A percentile compares a stretch with the other conserved stretches of the same genome.
These are phyloP conservation scores for Suillus weaverae DNA, from an alignment of 768 basidiomycete genomes.

Conservation along the genomic window DNA sequence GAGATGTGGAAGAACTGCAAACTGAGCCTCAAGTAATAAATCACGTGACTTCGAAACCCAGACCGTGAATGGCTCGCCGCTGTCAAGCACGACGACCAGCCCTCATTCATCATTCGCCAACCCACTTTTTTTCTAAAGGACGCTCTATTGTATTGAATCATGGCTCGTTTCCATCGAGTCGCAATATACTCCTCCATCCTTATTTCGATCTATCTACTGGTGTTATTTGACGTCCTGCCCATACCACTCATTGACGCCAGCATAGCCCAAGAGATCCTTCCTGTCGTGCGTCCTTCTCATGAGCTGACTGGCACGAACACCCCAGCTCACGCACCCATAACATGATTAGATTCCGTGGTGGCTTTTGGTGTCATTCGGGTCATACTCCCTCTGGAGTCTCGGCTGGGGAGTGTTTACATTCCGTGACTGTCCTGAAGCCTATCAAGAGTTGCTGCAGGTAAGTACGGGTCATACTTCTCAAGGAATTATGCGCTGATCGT, in stretches of 20 bases:
- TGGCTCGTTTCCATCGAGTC: conserved; percentile 65
- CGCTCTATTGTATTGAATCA: conserved; percentile 23
- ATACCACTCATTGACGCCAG: conserved; percentile 53
- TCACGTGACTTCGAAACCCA: neutral
- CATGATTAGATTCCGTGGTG: conserved; percentile 74
- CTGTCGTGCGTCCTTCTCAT: conserved; percentile 49
- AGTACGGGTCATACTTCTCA: conserved; percentile 23
- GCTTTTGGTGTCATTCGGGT: conserved; percentile 76
- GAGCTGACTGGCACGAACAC: neutral
- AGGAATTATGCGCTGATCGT: neutral
- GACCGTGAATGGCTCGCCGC: neutral
- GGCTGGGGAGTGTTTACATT: conserved; percentile 76
- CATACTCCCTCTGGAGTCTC: conserved; percentile 75
- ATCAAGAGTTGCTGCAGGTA: conserved; percentile 65
- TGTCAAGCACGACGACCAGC: neutral
- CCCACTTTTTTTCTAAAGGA: neutral
- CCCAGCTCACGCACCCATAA: neutral
- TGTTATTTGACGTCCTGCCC: conserved; percentile 53
- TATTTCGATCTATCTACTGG: conserved; percentile 53
- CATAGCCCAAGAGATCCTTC: conserved; percentile 50
- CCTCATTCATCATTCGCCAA: neutral
- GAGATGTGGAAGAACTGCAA: neutral
- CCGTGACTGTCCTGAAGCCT: conserved; percentile 78
- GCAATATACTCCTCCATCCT: conserved; percentile 44
- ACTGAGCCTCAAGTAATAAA: neutral